A percentile compares a stretch with the other conserved stretches of the same genome.
Evolutionary conservation across 1,284 basidiomycete genomes (phyloP).

Genomic region (Puccinia polysora): DNA sequence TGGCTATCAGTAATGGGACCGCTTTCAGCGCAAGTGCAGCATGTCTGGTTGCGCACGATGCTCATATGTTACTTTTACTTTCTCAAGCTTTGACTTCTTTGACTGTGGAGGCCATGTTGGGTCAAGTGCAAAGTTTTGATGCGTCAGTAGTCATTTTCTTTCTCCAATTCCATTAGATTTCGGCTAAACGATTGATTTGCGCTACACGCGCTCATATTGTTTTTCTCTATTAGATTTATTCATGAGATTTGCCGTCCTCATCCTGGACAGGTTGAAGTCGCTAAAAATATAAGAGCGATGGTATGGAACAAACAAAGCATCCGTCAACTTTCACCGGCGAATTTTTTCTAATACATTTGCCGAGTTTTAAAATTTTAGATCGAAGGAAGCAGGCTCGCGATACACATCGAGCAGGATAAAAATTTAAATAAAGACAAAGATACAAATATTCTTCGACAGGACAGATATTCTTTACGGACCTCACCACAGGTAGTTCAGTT

Average conservation of each 20-base stretch:
- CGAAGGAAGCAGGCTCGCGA: conserved; percentile 66
- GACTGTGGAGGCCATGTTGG: conserved; percentile 68
- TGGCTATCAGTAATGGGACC: conserved; percentile 64
- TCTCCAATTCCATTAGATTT: conserved; percentile 59
- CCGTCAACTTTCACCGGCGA: not conserved
- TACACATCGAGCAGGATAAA: conserved; percentile 62
- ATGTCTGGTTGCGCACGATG: conserved; percentile 63
- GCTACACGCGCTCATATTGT: no score
- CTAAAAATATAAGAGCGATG: conserved; percentile 65
- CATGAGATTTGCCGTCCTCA: conserved; percentile 74
- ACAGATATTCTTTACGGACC: conserved; percentile 72
- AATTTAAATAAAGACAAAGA: conserved; percentile 64
- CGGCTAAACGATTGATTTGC: conserved; percentile 57
- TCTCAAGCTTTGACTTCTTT: conserved; percentile 74
- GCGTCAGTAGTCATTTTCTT: not conserved
- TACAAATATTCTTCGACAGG: conserved; percentile 65
- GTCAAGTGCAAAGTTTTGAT: conserved; percentile 34
- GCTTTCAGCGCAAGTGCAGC: conserved; percentile 65
- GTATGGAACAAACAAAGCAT: conserved; percentile 36
- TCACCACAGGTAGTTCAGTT: conserved; percentile 60
- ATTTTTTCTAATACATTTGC: conserved; percentile 10
- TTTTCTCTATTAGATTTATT: conserved; percentile 60
- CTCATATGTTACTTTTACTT: conserved; percentile 66
- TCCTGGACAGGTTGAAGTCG: conserved; percentile 74
- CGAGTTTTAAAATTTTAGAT: conserved; percentile 53